These are phyloP conservation scores for Capsicum baccatum DNA, from an alignment of 257 asterid genomes.

Conservation along the genomic window DNA sequence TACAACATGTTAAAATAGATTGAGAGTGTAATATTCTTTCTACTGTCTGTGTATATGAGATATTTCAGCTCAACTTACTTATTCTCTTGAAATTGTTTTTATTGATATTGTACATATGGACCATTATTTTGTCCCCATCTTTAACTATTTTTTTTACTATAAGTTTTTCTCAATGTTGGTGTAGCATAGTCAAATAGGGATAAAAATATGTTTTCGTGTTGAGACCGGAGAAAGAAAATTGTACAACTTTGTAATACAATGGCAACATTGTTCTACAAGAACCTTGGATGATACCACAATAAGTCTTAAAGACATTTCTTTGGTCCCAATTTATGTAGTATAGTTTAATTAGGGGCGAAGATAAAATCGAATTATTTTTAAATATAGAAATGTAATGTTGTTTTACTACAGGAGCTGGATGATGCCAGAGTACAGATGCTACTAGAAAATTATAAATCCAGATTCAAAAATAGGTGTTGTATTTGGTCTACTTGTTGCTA, in stretches of 20 bases:
- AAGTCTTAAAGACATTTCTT: neutral
- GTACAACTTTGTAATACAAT: neutral
- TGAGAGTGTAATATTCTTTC: too few relatives aligned
- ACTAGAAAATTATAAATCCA: conserved; percentile 77
- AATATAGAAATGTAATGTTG: neutral
- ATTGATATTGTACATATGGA: too few relatives aligned
- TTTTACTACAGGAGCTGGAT: conserved; percentile 66
- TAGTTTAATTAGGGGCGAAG: neutral
- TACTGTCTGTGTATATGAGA: too few relatives aligned
- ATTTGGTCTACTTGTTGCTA: conserved; percentile 73
- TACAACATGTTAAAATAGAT: too few relatives aligned
- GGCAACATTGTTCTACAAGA: conserved; percentile 41
- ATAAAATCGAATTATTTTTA: neutral
- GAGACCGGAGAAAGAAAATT: neutral
- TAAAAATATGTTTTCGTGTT: neutral
- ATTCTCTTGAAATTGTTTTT: neutral
- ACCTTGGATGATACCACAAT: conserved; percentile 67
- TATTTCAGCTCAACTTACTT: too few relatives aligned
- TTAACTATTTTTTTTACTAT: neutral
- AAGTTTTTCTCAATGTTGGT: neutral
- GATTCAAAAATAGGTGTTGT: conserved; percentile 70
- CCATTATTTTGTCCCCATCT: too few relatives aligned
- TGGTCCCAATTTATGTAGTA: too few relatives aligned
- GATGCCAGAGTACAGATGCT: conserved; percentile 76
- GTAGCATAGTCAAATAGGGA: neutral